These are phyloP conservation scores for Microbotryum violaceum DNA, from an alignment of 1,284 basidiomycete species.

Conservation along the genomic window DNA sequence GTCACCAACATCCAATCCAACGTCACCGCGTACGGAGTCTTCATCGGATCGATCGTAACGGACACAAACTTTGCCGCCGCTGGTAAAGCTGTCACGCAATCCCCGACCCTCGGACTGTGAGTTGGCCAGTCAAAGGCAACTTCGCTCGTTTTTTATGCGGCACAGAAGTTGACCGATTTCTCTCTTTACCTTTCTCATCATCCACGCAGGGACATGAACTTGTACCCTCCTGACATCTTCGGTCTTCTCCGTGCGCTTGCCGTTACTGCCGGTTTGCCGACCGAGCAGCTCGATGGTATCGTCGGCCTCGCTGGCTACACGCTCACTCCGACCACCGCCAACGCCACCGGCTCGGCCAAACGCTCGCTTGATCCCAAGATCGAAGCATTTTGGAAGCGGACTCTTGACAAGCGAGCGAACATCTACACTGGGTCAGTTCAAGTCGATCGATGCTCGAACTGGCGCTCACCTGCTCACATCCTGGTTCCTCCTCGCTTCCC, in stretches of 20 bases:
- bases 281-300: conserved; percentile 59
- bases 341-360: neutral
- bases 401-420: conserved; percentile 43
- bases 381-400: conserved; percentile 37
- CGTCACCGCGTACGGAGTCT: conserved; percentile 58
- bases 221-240: conserved; percentile 63
- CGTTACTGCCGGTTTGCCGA: conserved; percentile 56
- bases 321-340: conserved; percentile 47
- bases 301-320: conserved; percentile 61
- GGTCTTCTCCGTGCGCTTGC: conserved; percentile 61
- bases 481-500: no score
- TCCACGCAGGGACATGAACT: conserved; percentile 51
- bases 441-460: conserved; percentile 36
- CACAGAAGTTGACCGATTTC: neutral
- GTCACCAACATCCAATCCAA: conserved; percentile 59
- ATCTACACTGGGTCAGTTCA: conserved; percentile 50
- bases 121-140: neutral
- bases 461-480: neutral
- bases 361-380: conserved; percentile 32
- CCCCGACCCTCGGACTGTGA: conserved; percentile 53
- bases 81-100: conserved; percentile 54
- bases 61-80: conserved; percentile 51
- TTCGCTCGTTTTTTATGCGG: no score
- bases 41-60: conserved; percentile 57
- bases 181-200: neutral